Percentiles rank a stretch among this genome's conserved stretches.
phyloP scores from a whole-genome alignment of 2,329 filamentous ascomycete species.

The Plectosphaerella plurivora region DNA sequence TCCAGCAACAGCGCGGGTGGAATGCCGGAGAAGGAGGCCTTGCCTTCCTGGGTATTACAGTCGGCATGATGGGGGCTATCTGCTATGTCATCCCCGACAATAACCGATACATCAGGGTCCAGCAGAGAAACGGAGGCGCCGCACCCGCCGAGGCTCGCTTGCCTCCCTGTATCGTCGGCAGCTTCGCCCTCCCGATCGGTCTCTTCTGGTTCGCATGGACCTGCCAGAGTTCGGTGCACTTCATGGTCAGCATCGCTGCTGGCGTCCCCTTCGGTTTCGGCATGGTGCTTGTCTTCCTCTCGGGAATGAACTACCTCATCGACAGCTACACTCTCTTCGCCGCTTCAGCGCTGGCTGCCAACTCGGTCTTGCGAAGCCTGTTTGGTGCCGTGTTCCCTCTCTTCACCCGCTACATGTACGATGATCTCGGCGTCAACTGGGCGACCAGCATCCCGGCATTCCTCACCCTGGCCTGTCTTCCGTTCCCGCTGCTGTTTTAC shows the following conservation, averaged over 20 bases:
- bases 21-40: constrained; percentile 55
- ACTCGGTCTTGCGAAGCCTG: constrained; percentile 53
- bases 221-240: constrained; percentile 51
- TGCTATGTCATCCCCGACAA: constrained; percentile 40
- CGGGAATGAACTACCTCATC: constrained; percentile 50
- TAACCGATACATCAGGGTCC: constrained; percentile 31
- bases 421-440: constrained; percentile 67
- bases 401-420: constrained; percentile 52
- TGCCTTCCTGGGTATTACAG: constrained; percentile 63
- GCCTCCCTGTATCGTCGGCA: constrained; percentile 50
- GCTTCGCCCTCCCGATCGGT: constrained; percentile 46
- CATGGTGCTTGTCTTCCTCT: constrained; percentile 49
- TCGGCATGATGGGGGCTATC: constrained; percentile 59
- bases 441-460: constrained; percentile 69
- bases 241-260: constrained; percentile 40
- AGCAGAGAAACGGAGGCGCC: constrained; percentile 37
- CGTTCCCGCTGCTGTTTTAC: constrained; percentile 57
- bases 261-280: constrained; percentile 22
- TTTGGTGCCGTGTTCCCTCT: constrained; percentile 60
- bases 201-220: constrained; percentile 58
- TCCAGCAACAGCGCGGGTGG: constrained; percentile 56
- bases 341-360: constrained; percentile 57
- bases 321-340: constrained; percentile 56
- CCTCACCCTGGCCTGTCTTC: constrained; percentile 56
- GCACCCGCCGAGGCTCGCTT: constrained; percentile 55